A percentile compares a stretch with the other conserved stretches of the same genome.
Conservation (phyloP, 2,329 filamentous ascomycete species). For the Nothophoma quercina region DNA sequence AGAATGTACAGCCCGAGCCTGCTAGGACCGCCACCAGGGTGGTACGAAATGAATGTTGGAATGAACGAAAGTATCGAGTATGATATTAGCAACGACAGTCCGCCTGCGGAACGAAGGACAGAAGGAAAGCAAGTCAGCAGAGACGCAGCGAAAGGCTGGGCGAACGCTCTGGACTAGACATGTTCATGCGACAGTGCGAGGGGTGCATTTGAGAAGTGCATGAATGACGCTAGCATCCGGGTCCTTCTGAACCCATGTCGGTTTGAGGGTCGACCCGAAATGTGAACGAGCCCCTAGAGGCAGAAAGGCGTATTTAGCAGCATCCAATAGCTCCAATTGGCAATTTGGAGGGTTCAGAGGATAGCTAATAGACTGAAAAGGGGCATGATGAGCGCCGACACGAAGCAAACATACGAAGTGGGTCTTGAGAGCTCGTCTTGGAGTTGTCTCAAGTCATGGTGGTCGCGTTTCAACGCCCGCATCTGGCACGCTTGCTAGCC, state of each 20-base stretch:
- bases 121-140: slow-evolving; percentile 43
- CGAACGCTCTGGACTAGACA: slow-evolving; percentile 47
- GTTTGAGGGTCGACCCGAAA: slow-evolving; percentile 44
- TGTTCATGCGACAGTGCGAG: slow-evolving; percentile 41
- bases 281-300: slow-evolving; percentile 26
- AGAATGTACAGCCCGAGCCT: slow-evolving; percentile 37
- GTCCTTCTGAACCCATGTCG: slow-evolving; percentile 44
- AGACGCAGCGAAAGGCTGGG: slow-evolving; percentile 44
- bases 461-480: slow-evolving; percentile 45
- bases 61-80: slow-evolving; percentile 42
- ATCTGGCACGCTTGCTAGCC: slow-evolving; percentile 27
- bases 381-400: slow-evolving; percentile 21
- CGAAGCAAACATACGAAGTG: slow-evolving; percentile 33
- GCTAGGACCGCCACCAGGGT: slow-evolving; percentile 44
- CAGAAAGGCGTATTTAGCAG: slow-evolving; percentile 39
- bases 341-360: slow-evolving; percentile 17
- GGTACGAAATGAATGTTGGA: slow-evolving; percentile 31
- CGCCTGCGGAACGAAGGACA: slow-evolving; percentile 49
- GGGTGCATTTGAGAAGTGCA: slow-evolving; percentile 48
- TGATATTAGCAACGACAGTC: slow-evolving; percentile 45
- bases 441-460: slow-evolving; percentile 45
- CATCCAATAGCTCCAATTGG: slow-evolving; percentile 25
- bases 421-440: slow-evolving; percentile 38
- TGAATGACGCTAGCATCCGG: slow-evolving; percentile 48
- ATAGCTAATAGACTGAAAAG: slow-evolving; percentile 29